These are phyloP conservation scores for Fusarium floridanum DNA, from an alignment of 2,329 filamentous ascomycete genomes.

Conservation along the genomic window DNA sequence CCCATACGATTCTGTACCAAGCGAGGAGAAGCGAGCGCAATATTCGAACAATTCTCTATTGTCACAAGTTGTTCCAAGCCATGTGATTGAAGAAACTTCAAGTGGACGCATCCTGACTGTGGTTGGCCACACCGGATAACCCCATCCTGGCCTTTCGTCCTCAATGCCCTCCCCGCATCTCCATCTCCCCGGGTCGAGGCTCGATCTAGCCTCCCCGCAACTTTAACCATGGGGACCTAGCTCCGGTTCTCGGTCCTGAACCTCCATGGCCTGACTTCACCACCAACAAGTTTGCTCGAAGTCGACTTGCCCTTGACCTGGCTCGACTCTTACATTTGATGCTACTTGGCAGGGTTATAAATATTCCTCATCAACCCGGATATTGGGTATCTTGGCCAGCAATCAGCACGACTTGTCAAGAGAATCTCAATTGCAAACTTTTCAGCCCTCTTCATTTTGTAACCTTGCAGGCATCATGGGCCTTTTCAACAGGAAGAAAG, in stretches of 20 bases:
- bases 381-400: not conserved
- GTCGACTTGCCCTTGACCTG: not conserved
- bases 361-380: not conserved
- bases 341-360: not conserved
- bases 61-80: not conserved
- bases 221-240: not conserved
- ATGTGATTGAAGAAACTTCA: not conserved
- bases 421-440: not conserved
- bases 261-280: not conserved
- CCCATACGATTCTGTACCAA: not conserved
- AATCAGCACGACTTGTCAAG: not conserved
- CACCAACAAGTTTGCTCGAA: not conserved
- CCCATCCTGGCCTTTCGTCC: not conserved
- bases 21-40: not conserved
- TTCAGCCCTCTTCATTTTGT: not conserved
- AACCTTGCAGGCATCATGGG: not conserved
- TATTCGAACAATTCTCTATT: not conserved
- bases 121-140: not conserved
- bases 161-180: not conserved
- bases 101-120: not conserved
- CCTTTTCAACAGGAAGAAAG: not conserved
- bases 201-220: not conserved
- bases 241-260: not conserved
- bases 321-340: not conserved
- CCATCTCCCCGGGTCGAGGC: not conserved